Conservation (phyloP, 768 basidiomycete species). For the Leccinum pellstonianum region DNA sequence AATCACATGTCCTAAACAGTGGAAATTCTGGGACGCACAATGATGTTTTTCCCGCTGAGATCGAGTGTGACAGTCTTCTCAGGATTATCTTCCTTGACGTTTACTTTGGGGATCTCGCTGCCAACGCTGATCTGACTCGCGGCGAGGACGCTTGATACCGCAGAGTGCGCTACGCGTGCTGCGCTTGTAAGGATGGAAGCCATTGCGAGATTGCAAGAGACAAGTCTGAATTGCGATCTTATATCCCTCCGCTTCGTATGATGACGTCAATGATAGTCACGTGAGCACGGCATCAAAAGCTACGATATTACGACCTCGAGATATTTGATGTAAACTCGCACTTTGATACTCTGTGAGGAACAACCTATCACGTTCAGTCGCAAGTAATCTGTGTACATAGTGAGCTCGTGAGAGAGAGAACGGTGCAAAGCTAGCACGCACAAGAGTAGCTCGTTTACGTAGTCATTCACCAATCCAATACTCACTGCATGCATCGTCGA, state of each 20-base stretch:
- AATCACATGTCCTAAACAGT: background rate
- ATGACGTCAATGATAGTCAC: too few relatives aligned
- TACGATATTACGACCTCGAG: conserved; percentile 33
- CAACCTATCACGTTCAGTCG: conserved; percentile 64
- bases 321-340: conserved; percentile 61
- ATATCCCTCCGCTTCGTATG: too few relatives aligned
- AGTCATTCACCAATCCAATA: conserved; percentile 80
- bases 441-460: conserved; percentile 85
- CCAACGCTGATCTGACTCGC: conserved; percentile 41
- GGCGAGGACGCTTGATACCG: conserved; percentile 49
- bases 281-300: too few relatives aligned
- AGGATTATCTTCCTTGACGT: conserved; percentile 61
- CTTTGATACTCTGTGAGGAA: conserved; percentile 81
- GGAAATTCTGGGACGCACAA: conserved; percentile 41
- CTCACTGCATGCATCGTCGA: conserved; percentile 89
- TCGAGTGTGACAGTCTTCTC: conserved; percentile 41
- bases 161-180: conserved; percentile 53
- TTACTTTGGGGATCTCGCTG: conserved; percentile 45
- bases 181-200: conserved; percentile 45
- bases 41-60: conserved; percentile 59
- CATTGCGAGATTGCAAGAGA: conserved; percentile 32
- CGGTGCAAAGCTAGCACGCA: conserved; percentile 36
- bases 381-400: conserved; percentile 65
- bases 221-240: too few relatives aligned
- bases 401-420: background rate